Evolutionary conservation across 78 protist species (phyloP).

Genomic region (Cavenderia fasciculata): DNA sequence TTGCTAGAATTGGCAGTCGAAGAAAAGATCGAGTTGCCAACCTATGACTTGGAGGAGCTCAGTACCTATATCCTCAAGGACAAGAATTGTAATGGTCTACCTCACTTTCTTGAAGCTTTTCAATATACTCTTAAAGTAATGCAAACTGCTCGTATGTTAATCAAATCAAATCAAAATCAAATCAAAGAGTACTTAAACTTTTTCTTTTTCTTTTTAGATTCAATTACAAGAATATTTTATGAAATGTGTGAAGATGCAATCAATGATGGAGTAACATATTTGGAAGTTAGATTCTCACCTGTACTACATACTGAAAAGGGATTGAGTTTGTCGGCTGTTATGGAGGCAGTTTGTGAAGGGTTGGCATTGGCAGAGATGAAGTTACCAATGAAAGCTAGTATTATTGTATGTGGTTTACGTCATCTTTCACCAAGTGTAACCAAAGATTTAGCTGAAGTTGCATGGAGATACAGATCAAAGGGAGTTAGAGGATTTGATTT

Average conservation of each 20-base stretch:
- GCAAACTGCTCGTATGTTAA: constrained; percentile 36
- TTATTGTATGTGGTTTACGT: constrained; percentile 91
- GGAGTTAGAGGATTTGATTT: constrained; percentile 88
- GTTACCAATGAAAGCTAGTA: constrained; percentile 57
- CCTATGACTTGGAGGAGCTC: constrained; percentile 68
- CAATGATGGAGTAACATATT: constrained; percentile 84
- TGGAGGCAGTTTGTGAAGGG: constrained; percentile 88
- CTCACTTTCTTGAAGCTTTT: constrained; percentile 46
- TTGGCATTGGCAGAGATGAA: constrained; percentile 55
- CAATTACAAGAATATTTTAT: constrained; percentile 78
- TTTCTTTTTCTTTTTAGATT: constrained; percentile 15
- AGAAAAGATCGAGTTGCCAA: constrained; percentile 71
- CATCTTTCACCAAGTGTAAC: constrained; percentile 45
- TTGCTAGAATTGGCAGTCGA: constrained; percentile 76
- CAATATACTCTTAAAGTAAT: constrained; percentile 41
- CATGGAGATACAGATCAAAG: constrained; percentile 80
- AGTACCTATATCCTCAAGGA: constrained; percentile 31
- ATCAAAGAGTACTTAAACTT: not conserved
- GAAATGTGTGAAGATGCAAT: constrained; percentile 86
- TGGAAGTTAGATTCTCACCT: constrained; percentile 91
- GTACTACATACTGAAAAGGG: constrained; percentile 81
- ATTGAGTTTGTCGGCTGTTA: constrained; percentile 64
- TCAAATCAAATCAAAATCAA: no score
- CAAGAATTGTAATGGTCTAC: constrained; percentile 37
- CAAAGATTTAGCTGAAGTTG: constrained; percentile 77